These are phyloP conservation scores for Cryphonectria naterciae DNA, from an alignment of 2,329 filamentous ascomycete genomes.

Conservation along the genomic window DNA sequence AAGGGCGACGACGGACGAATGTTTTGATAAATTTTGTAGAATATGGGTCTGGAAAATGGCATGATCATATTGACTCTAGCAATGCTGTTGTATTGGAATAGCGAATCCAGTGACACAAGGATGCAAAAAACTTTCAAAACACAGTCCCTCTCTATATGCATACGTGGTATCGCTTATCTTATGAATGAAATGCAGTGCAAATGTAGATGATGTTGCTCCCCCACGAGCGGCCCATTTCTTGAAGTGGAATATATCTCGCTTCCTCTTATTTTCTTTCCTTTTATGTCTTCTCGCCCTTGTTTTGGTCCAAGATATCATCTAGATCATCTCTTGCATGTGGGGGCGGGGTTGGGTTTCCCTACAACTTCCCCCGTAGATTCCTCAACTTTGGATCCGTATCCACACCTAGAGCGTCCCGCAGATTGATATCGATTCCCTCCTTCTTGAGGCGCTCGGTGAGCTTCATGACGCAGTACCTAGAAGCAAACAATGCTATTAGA, in stretches of 20 bases:
- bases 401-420: slow-evolving; percentile 28
- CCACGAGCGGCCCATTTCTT: not conserved
- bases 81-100: not conserved
- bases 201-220: not conserved
- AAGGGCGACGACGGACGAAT: not conserved
- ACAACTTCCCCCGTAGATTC: slow-evolving; percentile 29
- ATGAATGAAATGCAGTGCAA: not conserved
- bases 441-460: slow-evolving; percentile 30
- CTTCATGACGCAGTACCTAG: slow-evolving; percentile 31
- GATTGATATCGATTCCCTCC: slow-evolving; percentile 30
- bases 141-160: not conserved
- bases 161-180: not conserved
- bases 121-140: not conserved
- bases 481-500: slow-evolving; percentile 21
- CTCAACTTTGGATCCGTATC: slow-evolving; percentile 30
- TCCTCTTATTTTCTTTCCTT: not conserved
- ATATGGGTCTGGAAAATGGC: slow-evolving; percentile 5
- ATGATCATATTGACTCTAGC: not conserved
- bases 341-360: too few species aligned
- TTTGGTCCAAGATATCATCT: not conserved
- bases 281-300: not conserved
- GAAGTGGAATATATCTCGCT: not conserved
- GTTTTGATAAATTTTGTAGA: slow-evolving; percentile 6
- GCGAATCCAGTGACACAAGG: not conserved
- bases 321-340: too few species aligned